Evolutionary conservation across 345 rosid species (phyloP).

Genomic region (Eucalyptus polybractea): DNA sequence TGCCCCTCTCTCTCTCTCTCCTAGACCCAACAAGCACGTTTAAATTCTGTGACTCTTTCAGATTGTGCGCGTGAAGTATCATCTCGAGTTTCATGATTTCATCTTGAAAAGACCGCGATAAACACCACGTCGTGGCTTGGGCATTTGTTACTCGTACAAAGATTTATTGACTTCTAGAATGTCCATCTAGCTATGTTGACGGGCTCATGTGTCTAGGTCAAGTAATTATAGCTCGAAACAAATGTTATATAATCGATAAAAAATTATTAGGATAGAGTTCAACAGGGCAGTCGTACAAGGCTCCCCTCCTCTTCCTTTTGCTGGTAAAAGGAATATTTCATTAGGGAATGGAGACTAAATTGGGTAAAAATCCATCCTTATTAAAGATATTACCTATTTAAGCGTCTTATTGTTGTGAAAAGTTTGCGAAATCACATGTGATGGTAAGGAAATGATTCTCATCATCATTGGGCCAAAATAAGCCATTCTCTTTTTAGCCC

Average conservation of each 20-base stretch:
- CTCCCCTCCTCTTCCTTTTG: neutral
- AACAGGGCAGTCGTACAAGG: neutral
- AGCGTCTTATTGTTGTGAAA: neutral
- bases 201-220: neutral
- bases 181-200: rapidly evolving
- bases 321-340: neutral
- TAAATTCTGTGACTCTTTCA: neutral
- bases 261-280: neutral
- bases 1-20: neutral
- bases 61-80: rapidly evolving
- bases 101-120: rapidly evolving
- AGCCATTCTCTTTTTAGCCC: neutral
- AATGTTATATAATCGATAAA: rapidly evolving
- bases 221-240: neutral
- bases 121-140: rapidly evolving
- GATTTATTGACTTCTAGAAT: neutral
- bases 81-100: neutral
- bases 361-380: neutral
- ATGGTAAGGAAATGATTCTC: neutral
- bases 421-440: neutral
- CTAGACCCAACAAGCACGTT: neutral
- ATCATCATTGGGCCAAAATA: neutral
- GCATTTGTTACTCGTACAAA: neutral
- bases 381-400: neutral
- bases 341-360: neutral